These are phyloP conservation scores for Neoconidiobolus thromboides DNA, from an alignment of 371 early-diverging fungal species.

Conservation along the genomic window DNA sequence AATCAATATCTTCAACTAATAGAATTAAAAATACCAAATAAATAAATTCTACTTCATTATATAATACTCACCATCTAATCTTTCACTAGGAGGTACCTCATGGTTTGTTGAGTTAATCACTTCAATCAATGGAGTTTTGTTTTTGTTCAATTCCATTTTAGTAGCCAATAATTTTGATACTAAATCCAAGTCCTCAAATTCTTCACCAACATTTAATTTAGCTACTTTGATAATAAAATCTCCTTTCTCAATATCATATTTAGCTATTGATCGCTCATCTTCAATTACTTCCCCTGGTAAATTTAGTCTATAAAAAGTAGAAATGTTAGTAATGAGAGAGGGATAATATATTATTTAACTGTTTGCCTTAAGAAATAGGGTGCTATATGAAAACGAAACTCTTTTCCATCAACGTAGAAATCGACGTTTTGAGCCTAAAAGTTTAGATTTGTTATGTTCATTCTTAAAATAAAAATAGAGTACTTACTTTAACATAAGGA, in stretches of 20 bases:
- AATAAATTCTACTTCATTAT: neutral
- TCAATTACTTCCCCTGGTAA: slow-evolving; percentile 70
- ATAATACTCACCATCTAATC: neutral
- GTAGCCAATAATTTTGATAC: slow-evolving; percentile 58
- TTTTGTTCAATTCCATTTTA: slow-evolving; percentile 20
- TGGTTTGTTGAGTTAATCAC: neutral
- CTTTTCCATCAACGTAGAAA: slow-evolving; percentile 44
- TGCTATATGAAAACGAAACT: slow-evolving; percentile 55
- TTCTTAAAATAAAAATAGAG: neutral
- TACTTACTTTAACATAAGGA: slow-evolving; percentile 62
- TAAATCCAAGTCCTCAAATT: slow-evolving; percentile 75
- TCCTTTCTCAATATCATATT: slow-evolving; percentile 61
- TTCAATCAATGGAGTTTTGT: slow-evolving; percentile 10
- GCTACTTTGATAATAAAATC: slow-evolving; percentile 49
- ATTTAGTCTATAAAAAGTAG: slow-evolving; percentile 31
- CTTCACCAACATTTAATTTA: slow-evolving; percentile 56
- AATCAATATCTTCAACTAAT: slow-evolving; percentile 50
- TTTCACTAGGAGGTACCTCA: neutral
- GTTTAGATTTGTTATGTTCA: slow-evolving; percentile 2
- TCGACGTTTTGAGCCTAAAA: slow-evolving; percentile 64
- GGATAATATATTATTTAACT: neutral
- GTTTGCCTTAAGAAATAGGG: slow-evolving; percentile 66
- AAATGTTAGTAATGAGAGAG: neutral
- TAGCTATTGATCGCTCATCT: slow-evolving; percentile 64
- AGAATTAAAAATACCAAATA: slow-evolving; percentile 5